These are phyloP conservation scores for Aspergillus spinulosporus DNA, from an alignment of 2,329 filamentous ascomycete species.

Conservation along the genomic window DNA sequence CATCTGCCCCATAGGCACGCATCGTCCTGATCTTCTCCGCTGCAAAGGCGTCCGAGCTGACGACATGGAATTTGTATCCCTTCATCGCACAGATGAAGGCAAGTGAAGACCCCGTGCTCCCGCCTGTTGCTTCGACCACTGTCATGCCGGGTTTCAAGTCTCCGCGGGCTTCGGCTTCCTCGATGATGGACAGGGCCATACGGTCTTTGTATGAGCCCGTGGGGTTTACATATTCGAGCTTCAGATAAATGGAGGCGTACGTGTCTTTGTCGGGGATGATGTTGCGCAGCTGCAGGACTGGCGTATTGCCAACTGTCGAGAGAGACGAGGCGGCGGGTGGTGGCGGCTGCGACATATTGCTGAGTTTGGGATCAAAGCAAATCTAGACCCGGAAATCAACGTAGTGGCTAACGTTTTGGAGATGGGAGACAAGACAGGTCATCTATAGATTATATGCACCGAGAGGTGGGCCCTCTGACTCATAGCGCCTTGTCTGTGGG, in stretches of 20 bases:
- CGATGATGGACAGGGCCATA: constrained; percentile 88
- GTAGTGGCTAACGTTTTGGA: no score
- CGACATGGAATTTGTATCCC: constrained; percentile 17
- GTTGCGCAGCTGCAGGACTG: constrained; percentile 81
- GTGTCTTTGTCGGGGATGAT: constrained; percentile 67
- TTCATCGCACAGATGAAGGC: constrained; percentile 20
- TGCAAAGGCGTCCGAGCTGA: constrained; percentile 17
- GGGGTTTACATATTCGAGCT: constrained; percentile 82
- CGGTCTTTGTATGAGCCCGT: constrained; percentile 85
- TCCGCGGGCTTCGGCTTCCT: constrained; percentile 80
- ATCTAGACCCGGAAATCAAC: no score
- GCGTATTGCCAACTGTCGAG: constrained; percentile 72
- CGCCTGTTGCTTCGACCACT: constrained; percentile 88
- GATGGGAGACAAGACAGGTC: no score
- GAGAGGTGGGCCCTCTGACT: no score
- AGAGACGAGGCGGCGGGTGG: neutral
- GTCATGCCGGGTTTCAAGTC: constrained; percentile 90
- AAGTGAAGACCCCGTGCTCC: constrained; percentile 62
- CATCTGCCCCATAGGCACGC: constrained; percentile 16
- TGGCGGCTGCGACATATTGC: neutral
- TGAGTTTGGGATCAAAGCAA: no score
- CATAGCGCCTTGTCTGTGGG: no score
- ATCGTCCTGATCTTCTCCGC: constrained; percentile 17
- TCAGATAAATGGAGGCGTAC: constrained; percentile 76
- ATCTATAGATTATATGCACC: no score